Evolutionary conservation across 2,329 filamentous ascomycete species (phyloP).

Genomic region (Dothiorella sarmentorum): DNA sequence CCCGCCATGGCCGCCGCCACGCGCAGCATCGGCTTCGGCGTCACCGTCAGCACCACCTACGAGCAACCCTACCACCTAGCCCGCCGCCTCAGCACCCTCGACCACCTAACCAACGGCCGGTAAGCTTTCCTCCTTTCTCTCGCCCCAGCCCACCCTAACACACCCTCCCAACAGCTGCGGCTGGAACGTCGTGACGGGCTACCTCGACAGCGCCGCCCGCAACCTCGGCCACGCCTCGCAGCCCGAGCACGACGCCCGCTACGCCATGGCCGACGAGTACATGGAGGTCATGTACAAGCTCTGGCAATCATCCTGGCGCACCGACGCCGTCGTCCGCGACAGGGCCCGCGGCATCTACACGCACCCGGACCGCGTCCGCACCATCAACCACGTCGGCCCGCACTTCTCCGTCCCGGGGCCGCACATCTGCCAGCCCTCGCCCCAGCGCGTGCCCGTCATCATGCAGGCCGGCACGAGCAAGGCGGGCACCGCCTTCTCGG

Average conservation of each 20-base stretch:
- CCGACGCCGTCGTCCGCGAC: conserved; percentile 62
- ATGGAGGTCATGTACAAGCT: conserved; percentile 64
- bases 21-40: conserved; percentile 64
- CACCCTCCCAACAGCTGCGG: conserved; percentile 8
- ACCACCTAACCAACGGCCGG: conserved; percentile 64
- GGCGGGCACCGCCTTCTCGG: conserved; percentile 64
- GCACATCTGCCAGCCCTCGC: conserved; percentile 63
- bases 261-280: conserved; percentile 62
- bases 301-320: conserved; percentile 64
- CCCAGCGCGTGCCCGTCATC: conserved; percentile 65
- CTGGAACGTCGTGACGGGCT: conserved; percentile 61
- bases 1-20: conserved; percentile 67
- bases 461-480: conserved; percentile 68
- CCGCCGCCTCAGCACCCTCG: conserved; percentile 61
- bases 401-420: conserved; percentile 63
- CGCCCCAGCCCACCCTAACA: not conserved
- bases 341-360: conserved; percentile 59
- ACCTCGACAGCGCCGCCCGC: conserved; percentile 63
- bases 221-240: conserved; percentile 60
- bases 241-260: conserved; percentile 63
- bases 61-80: conserved; percentile 67
- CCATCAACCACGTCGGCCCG: conserved; percentile 64
- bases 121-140: not conserved
- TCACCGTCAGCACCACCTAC: conserved; percentile 66
- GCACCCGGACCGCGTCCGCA: conserved; percentile 55